phyloP scores from a whole-genome alignment of 306 rosid genomes.

The Medicago lupulina region DNA sequence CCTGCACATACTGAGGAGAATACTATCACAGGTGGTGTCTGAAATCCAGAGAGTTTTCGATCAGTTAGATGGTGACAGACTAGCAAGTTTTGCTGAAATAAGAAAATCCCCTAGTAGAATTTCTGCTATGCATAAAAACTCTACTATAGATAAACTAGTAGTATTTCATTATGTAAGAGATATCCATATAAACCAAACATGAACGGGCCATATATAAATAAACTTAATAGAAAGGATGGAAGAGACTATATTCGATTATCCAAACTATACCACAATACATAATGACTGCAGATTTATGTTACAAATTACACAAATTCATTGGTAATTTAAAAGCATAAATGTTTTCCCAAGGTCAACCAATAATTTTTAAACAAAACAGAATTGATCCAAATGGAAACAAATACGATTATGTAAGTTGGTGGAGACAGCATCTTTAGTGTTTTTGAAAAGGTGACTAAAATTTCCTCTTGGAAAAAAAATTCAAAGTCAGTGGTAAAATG shows the following conservation, averaged over 20 bases:
- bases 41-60: slow-evolving; percentile 38
- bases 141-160: too few relatives aligned
- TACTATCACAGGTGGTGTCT: slow-evolving; percentile 94
- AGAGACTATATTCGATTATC: not conserved
- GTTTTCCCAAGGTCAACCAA: slow-evolving; percentile 20
- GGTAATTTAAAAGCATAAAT: not conserved
- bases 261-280: not conserved
- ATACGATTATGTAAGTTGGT: not conserved
- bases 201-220: not conserved
- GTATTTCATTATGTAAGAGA: slow-evolving; percentile 28
- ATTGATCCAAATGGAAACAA: slow-evolving; percentile 11
- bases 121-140: slow-evolving; percentile 27
- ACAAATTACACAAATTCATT: not conserved
- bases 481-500: slow-evolving; percentile 1
- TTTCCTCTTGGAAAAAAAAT: not conserved
- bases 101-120: slow-evolving; percentile 15
- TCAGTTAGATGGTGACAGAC: slow-evolving; percentile 32
- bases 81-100: slow-evolving; percentile 18
- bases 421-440: not conserved
- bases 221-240: not conserved
- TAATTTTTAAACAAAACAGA: slow-evolving; percentile 13
- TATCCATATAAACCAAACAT: slow-evolving; percentile 18
- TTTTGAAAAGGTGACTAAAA: not conserved
- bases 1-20: slow-evolving; percentile 96
- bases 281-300: not conserved